Evolutionary conservation across 352 stramenopile genomes (phyloP), one percentile per base, ranked within the genome.

Genomic region (Pythium aquatile): DNA sequence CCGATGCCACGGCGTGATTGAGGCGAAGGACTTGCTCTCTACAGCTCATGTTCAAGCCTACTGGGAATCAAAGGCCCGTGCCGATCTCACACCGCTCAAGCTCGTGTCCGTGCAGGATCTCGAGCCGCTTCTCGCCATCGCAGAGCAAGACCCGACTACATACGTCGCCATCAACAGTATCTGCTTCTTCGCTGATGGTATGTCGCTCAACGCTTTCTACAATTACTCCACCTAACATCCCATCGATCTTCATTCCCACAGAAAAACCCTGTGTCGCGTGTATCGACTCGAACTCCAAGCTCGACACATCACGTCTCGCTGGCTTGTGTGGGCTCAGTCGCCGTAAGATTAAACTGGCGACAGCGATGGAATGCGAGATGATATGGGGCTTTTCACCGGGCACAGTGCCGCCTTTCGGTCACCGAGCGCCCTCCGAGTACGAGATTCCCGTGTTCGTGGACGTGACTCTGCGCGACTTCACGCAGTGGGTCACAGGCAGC

Each of bases 161-260:
- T 82, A 88, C 44, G 66, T 82, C 20, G 74, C 79, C 8, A 70
- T 88, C 47, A 93, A 93, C 66, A 78, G 75, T 30, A 89, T 93
- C 44, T 93, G 84, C 61, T 86, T 93, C 47, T 88, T 91, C 44
- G 78, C 78, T 6, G 73, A 89, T 64, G 79, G 81, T 88, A 66
- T 32, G n/a, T 24, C 8, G 7, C 14, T 1, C 39, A 9, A n/a
- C 35, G 20, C 20, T 24, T 1, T 24, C 20, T 1, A 24, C 20
- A 24, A 24, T 24, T 0, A 24, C 20, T 24, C 20, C 20, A 24
- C n/a, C n/a, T n/a, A n/a, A n/a, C n/a, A n/a, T n/a, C n/a, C n/a
- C n/a, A 47, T 24, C 26, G 11, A n/a, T 11, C 8, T 57, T 29
- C 16, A 24, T 42, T 33, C 13, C 24, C 16, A 5, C 49, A 91